Percentiles rank a stretch among this genome's conserved stretches.
These are phyloP conservation scores for Centella asiatica DNA, from an alignment of 129 eudicot genomes.

Conservation along the genomic window DNA sequence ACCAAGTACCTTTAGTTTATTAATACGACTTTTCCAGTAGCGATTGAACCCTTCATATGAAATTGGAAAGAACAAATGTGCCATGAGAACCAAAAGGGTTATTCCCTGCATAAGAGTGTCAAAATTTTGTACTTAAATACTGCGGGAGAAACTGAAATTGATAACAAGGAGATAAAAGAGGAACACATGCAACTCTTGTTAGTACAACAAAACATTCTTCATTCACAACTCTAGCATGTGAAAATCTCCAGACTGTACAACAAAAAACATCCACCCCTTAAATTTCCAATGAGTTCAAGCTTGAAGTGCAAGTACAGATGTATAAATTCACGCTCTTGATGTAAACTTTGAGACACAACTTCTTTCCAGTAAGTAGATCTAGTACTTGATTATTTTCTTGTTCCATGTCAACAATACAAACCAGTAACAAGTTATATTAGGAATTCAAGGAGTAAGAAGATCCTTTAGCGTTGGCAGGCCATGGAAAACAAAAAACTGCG, in stretches of 20 bases:
- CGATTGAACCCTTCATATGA: constrained; percentile 62
- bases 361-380: too few relatives aligned
- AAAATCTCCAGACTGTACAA: too few relatives aligned
- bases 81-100: constrained; percentile 59
- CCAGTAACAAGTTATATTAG: neutral
- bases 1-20: constrained; percentile 64
- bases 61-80: constrained; percentile 64
- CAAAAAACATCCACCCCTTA: too few relatives aligned
- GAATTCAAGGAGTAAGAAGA: neutral
- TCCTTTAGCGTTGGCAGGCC: neutral
- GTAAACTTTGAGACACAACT: too few relatives aligned
- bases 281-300: too few relatives aligned
- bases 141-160: too few relatives aligned
- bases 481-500: neutral
- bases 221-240: too few relatives aligned
- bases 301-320: too few relatives aligned
- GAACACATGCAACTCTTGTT: neutral
- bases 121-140: too few relatives aligned
- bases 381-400: neutral
- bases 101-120: constrained; percentile 46
- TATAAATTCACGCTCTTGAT: too few relatives aligned
- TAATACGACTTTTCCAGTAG: constrained; percentile 67
- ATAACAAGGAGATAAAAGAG: neutral
- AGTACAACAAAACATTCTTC: neutral
- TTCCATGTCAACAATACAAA: neutral